Evolutionary conservation across 2,329 filamentous ascomycete species (phyloP).

Genomic region (Chaetomium strumarium): DNA sequence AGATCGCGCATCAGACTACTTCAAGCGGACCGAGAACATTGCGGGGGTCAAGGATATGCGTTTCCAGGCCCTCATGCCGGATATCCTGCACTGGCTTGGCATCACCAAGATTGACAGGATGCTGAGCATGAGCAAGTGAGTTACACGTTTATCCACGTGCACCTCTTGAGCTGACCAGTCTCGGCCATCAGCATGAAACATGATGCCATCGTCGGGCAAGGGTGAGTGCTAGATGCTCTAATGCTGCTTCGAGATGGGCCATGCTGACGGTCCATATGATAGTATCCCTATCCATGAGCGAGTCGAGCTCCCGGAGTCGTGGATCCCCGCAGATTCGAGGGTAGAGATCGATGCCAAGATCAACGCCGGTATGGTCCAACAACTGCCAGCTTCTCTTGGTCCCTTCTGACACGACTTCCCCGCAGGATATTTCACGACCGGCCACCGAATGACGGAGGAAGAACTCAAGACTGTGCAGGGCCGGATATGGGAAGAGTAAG

Average conservation of each 20-base stretch:
- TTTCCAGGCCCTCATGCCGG: constrained; percentile 96
- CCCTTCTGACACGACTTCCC: constrained; percentile 20
- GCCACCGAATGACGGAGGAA: constrained; percentile 80
- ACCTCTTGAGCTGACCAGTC: constrained; percentile 18
- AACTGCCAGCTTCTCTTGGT: constrained; percentile 6
- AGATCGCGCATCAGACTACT: constrained; percentile 84
- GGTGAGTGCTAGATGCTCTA: constrained; percentile 40
- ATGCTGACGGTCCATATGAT: constrained; percentile 14
- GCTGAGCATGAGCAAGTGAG: constrained; percentile 95
- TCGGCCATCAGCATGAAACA: constrained; percentile 67
- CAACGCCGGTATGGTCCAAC: constrained; percentile 64
- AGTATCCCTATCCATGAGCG: constrained; percentile 82
- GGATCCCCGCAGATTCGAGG: constrained; percentile 89
- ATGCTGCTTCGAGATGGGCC: background rate
- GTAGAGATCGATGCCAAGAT: constrained; percentile 99
- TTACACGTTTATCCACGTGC: constrained; percentile 18
- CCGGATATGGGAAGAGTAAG: constrained; percentile 81
- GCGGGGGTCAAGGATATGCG: constrained; percentile 96
- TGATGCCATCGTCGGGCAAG: constrained; percentile 79
- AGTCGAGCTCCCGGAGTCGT: constrained; percentile 84
- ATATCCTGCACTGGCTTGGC: constrained; percentile 95
- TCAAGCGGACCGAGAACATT: constrained; percentile 96
- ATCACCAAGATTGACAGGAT: constrained; percentile 98
- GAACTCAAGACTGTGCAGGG: constrained; percentile 83
- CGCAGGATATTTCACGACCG: constrained; percentile 72